Evolutionary conservation across 768 basidiomycete genomes (phyloP).

Genomic region (Phaeotremella skinneri): DNA sequence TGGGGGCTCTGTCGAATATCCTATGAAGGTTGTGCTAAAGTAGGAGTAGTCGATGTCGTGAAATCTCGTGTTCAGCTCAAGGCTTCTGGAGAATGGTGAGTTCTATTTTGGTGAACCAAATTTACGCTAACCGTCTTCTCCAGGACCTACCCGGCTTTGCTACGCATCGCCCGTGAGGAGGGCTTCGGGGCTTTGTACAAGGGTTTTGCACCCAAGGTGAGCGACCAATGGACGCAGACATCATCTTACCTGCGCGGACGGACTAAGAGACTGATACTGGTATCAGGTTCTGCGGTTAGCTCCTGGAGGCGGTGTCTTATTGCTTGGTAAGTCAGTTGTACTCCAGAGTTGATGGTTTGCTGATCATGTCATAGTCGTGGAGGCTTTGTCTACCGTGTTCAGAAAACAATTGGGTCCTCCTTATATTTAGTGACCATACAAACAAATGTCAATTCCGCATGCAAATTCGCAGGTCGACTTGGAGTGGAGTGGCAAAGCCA

Average conservation of each 20-base stretch:
- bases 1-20: slow-evolving; percentile 50
- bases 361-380: slow-evolving; percentile 38
- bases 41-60: slow-evolving; percentile 67
- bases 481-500: too few relatives aligned
- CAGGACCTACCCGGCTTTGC: slow-evolving; percentile 83
- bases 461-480: too few relatives aligned
- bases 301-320: slow-evolving; percentile 88
- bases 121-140: slow-evolving; percentile 67
- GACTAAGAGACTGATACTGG: background rate
- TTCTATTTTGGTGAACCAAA: slow-evolving; percentile 51
- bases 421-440: slow-evolving; percentile 47
- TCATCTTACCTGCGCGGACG: background rate
- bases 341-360: background rate
- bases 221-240: background rate
- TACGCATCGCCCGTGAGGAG: slow-evolving; percentile 51
- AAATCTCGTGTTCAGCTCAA: slow-evolving; percentile 85
- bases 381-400: slow-evolving; percentile 48
- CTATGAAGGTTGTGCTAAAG: background rate
- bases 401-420: slow-evolving; percentile 49
- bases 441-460: too few relatives aligned
- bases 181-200: slow-evolving; percentile 55
- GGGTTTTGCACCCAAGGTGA: slow-evolving; percentile 86
- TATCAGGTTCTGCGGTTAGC: slow-evolving; percentile 67
- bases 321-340: slow-evolving; percentile 60
- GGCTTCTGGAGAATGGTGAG: slow-evolving; percentile 44